A percentile compares a stretch with the other conserved stretches of the same genome.
Evolutionary conservation across 306 rosid genomes (phyloP).

Genomic region (Bauhinia variegata): DNA sequence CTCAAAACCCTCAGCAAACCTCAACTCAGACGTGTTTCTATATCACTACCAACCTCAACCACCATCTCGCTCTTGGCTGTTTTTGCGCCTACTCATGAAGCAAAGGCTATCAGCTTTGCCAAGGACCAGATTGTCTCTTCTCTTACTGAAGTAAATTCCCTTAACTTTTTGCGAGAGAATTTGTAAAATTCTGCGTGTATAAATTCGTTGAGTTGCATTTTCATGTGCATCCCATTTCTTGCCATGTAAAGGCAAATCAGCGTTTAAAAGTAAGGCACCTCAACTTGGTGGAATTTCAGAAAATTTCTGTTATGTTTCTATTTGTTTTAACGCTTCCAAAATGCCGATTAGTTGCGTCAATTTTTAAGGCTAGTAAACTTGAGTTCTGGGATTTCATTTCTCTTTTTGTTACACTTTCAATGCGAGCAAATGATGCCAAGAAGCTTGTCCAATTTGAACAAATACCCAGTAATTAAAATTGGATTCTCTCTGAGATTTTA

Average conservation of each 20-base stretch:
- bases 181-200: neutral
- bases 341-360: too few relatives aligned
- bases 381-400: too few relatives aligned
- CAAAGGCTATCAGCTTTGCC: slow-evolving; percentile 65
- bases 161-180: neutral
- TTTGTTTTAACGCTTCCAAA: too few relatives aligned
- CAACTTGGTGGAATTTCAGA: too few relatives aligned
- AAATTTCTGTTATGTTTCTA: too few relatives aligned
- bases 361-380: too few relatives aligned
- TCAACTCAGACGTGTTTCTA: slow-evolving; percentile 46
- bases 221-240: too few relatives aligned
- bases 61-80: slow-evolving; percentile 74
- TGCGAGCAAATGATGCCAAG: neutral
- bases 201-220: neutral
- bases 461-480: slow-evolving; percentile 25
- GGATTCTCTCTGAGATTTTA: slow-evolving; percentile 22
- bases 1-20: slow-evolving; percentile 44
- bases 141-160: slow-evolving; percentile 57
- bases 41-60: slow-evolving; percentile 67
- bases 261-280: too few relatives aligned
- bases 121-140: slow-evolving; percentile 88
- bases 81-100: slow-evolving; percentile 62
- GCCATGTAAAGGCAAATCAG: too few relatives aligned
- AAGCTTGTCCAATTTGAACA: slow-evolving; percentile 8
- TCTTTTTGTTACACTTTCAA: too few relatives aligned